A percentile compares a stretch with the other conserved stretches of the same genome.
Evolutionary conservation across 495 filamentous ascomycete species (phyloP).

Genomic region (Penicillium lagena): DNA sequence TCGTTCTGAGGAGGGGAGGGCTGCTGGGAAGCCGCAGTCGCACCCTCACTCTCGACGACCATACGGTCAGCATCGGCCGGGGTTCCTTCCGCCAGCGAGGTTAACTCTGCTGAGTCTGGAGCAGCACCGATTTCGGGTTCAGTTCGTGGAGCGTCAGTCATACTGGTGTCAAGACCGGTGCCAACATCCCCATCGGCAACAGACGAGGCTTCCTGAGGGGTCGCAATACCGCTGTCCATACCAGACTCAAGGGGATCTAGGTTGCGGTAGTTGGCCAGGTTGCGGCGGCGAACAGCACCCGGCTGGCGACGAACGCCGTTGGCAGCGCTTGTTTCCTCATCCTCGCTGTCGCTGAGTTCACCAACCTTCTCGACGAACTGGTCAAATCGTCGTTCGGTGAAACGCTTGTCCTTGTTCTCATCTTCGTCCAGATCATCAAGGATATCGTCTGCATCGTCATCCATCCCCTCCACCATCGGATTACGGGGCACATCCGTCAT

Average conservation of each 20-base stretch:
- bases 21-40: slow-evolving; percentile 33
- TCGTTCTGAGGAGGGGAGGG: slow-evolving; percentile 46
- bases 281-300: slow-evolving; percentile 50
- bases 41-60: slow-evolving; percentile 35
- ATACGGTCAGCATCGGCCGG: slow-evolving; percentile 31
- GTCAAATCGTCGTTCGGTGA: slow-evolving; percentile 81
- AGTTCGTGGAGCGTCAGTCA: slow-evolving; percentile 43
- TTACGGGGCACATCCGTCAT: slow-evolving; percentile 90
- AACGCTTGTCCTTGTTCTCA: slow-evolving; percentile 76
- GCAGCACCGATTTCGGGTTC: slow-evolving; percentile 21
- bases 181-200: slow-evolving; percentile 45
- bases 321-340: slow-evolving; percentile 72
- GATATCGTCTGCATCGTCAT: slow-evolving; percentile 83
- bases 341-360: slow-evolving; percentile 79
- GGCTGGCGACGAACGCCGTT: slow-evolving; percentile 66
- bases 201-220: slow-evolving; percentile 44
- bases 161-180: slow-evolving; percentile 40
- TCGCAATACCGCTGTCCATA: slow-evolving; percentile 54
- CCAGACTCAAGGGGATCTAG: slow-evolving; percentile 59
- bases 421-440: slow-evolving; percentile 88
- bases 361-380: slow-evolving; percentile 64
- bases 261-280: slow-evolving; percentile 68
- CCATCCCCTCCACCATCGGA: slow-evolving; percentile 55
- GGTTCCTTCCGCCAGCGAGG: slow-evolving; percentile 33
- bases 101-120: slow-evolving; percentile 12